Evolutionary conservation across 768 basidiomycete species (phyloP).

Genomic region (Tricholoma sp.): DNA sequence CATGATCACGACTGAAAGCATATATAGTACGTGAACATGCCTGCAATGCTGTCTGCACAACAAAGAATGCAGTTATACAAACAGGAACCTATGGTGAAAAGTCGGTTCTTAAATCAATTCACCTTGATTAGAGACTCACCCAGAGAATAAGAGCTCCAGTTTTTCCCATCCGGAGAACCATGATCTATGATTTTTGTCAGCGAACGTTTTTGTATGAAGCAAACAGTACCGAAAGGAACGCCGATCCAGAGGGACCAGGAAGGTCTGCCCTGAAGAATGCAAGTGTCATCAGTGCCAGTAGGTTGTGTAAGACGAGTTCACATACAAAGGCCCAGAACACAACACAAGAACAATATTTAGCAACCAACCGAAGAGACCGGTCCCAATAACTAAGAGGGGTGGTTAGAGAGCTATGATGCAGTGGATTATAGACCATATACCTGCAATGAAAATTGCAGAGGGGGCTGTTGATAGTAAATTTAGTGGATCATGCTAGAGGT

Average conservation of each 20-base stretch:
- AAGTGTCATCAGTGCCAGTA: slow-evolving; percentile 7
- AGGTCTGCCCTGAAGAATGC: slow-evolving; percentile 43
- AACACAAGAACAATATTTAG: slow-evolving; percentile 85
- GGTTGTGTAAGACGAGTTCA: slow-evolving; percentile 4
- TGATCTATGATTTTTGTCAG: slow-evolving; percentile 44
- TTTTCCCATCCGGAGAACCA: slow-evolving; percentile 71
- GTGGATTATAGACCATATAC: slow-evolving; percentile 1
- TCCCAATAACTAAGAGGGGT: slow-evolving; percentile 53
- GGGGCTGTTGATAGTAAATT: slow-evolving; percentile 12
- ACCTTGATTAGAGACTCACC: slow-evolving; percentile 31
- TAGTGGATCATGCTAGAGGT: background rate
- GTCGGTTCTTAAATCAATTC: background rate
- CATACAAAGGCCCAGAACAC: slow-evolving; percentile 73
- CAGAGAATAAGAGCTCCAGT: slow-evolving; percentile 74
- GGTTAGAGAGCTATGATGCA: background rate
- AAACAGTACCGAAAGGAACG: slow-evolving; percentile 55
- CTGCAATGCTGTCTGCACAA: slow-evolving; percentile 76
- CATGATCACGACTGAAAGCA: slow-evolving; percentile 80
- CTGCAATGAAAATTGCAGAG: slow-evolving; percentile 25
- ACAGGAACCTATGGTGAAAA: slow-evolving; percentile 47
- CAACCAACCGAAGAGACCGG: slow-evolving; percentile 77
- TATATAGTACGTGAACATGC: slow-evolving; percentile 79
- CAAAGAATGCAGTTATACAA: slow-evolving; percentile 85
- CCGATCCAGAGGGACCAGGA: slow-evolving; percentile 65
- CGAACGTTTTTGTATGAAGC: background rate